Base-by-base conservation (phyloP, 1,284 basidiomycete genomes). In the Naganishia cerealis region DNA sequence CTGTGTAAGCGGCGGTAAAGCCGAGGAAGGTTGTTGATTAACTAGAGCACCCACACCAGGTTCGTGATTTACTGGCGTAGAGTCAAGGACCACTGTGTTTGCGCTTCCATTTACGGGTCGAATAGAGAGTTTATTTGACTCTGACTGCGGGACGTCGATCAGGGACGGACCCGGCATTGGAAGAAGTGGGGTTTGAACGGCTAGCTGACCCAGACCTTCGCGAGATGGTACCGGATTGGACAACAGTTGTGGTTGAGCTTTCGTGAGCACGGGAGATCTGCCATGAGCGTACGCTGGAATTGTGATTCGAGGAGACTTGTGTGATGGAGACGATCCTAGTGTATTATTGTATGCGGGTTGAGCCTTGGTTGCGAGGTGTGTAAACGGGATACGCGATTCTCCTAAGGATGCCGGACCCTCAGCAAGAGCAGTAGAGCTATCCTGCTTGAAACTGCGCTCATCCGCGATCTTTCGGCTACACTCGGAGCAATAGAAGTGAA, bases 401-500 rank as follows among this genome's bases (percentile, higher is more conserved):
- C n/a, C n/a, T 24, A 36, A 1, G 13, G 43, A 8, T 9, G 4
- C 33, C 12, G 42, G 12, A 21, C 18, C 38, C 15, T 59, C 26
- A 18, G 9, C 18, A 9, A 4, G 26, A 46, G 12, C 42, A 18
- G 6, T 7, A 8, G 24, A 24, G 2, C 13, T 10, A 15, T 36
- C 57, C 29, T 16, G 26, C 9, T 36, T 40, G 6, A 15, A 18
- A 26, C 9, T 18, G 15, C 53, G 54, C 61, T 57, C 55, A 42
- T 57, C 55, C 4, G 65, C 54, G 29, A 62, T n/a, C 29, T 48
- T 29, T 13, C 42, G 33, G 1, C 58, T 33, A 38, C 69, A 70
- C 3, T 67, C 69, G 10, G 55, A n/a, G 56, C 69, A 70, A 53
- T 65, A 70, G 42, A 81, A 81, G 57, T 80, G 77, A 15, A 79